Percentiles rank a stretch among this genome's conserved stretches.
Evolutionary conservation across 768 basidiomycete species (phyloP).

Genomic region (Collybiopsis luxurians): DNA sequence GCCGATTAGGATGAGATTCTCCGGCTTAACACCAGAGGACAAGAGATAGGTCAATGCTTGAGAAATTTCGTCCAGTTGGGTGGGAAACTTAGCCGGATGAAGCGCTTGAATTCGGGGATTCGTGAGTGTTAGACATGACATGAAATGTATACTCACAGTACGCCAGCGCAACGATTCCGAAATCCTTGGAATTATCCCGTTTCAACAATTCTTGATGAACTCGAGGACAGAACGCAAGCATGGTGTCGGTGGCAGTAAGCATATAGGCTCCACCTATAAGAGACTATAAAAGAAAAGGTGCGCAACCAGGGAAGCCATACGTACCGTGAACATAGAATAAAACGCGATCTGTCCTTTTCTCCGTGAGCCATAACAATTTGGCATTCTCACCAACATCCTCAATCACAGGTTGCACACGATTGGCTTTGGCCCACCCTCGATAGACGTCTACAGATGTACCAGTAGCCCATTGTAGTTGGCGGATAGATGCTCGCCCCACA

Average conservation of each 20-base stretch:
- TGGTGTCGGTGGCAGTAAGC: conserved; percentile 16
- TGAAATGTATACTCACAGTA: conserved; percentile 23
- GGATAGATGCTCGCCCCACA: background rate
- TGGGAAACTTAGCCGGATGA: conserved; percentile 24
- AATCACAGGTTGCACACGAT: conserved; percentile 12
- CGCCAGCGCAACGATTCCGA: conserved; percentile 25
- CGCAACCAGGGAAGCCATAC: background rate
- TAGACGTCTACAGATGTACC: conserved; percentile 11
- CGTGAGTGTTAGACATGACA: background rate
- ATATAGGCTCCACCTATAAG: conserved; percentile 31
- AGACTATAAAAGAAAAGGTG: too few species aligned
- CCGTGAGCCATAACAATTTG: conserved; percentile 29
- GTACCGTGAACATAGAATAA: conserved; percentile 25
- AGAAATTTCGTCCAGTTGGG: conserved; percentile 25
- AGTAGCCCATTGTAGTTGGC: background rate
- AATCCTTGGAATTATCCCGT: conserved; percentile 12
- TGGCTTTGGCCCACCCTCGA: conserved; percentile 14
- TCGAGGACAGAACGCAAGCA: conserved; percentile 26
- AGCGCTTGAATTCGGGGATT: conserved; percentile 15
- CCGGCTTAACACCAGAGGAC: conserved; percentile 24
- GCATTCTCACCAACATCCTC: conserved; percentile 26
- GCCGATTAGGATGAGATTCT: conserved; percentile 29
- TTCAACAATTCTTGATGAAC: conserved; percentile 20
- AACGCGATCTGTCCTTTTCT: conserved; percentile 26
- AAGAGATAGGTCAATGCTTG: conserved; percentile 26